Percentiles rank a stretch among this genome's conserved stretches.
Conservation (phyloP, 2,329 filamentous ascomycete genomes). For the Geosmithia putterillii region DNA sequence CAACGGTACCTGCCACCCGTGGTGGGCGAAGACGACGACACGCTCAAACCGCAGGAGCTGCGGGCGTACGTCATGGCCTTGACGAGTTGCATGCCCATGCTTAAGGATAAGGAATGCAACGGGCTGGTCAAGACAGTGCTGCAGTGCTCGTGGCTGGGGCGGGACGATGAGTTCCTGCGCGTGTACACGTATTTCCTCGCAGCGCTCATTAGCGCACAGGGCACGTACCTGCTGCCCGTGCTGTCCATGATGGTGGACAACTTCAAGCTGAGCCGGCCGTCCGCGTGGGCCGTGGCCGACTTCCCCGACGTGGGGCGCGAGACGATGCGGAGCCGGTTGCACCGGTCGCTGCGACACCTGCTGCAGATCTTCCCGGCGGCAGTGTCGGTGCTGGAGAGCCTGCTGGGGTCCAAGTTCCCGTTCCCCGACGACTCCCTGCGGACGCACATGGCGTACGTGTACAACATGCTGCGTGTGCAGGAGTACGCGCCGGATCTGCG, state of each 20-base stretch:
- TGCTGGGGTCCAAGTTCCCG: constrained; percentile 60
- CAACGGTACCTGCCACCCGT: constrained; percentile 24
- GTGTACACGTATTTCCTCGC: constrained; percentile 57
- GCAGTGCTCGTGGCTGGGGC: constrained; percentile 51
- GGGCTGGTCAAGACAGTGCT: constrained; percentile 46
- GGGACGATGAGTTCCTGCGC: constrained; percentile 52
- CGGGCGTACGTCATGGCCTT: constrained; percentile 51
- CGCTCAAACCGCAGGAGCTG: constrained; percentile 40
- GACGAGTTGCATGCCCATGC: constrained; percentile 45
- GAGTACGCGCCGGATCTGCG: constrained; percentile 68
- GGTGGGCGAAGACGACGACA: constrained; percentile 32
- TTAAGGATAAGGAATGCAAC: constrained; percentile 45
- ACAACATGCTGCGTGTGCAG: constrained; percentile 68
- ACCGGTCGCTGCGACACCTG: constrained; percentile 64
- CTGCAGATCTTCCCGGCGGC: constrained; percentile 73
- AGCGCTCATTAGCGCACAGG: constrained; percentile 70
- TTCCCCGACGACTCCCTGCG: constrained; percentile 64
- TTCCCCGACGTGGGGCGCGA: constrained; percentile 48
- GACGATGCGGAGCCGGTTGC: constrained; percentile 60
- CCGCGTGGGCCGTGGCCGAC: constrained; percentile 34
- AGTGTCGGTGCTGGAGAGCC: constrained; percentile 53
- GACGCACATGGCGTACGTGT: constrained; percentile 76
- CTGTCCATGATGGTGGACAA: constrained; percentile 72
- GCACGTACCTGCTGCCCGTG: constrained; percentile 61
- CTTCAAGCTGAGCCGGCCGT: constrained; percentile 44